A percentile compares a stretch with the other conserved stretches of the same genome.
These are phyloP conservation scores for Nemania diffusa DNA, from an alignment of 2,329 filamentous ascomycete genomes.

Conservation along the genomic window DNA sequence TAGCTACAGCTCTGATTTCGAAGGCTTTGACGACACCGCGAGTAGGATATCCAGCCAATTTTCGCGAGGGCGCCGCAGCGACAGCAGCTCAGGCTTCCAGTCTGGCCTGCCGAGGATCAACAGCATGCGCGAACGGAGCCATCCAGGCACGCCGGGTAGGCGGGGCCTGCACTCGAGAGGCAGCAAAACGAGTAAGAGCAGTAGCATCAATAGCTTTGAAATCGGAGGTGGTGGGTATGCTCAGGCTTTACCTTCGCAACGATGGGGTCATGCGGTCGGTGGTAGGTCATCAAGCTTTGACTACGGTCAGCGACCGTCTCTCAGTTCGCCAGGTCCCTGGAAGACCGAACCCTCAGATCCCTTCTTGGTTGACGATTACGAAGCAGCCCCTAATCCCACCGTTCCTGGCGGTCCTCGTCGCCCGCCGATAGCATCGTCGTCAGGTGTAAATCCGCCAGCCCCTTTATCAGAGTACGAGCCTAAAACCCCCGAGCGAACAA, in stretches of 20 bases:
- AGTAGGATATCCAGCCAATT: slow-evolving; percentile 63
- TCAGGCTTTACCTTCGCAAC: slow-evolving; percentile 67
- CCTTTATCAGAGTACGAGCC: slow-evolving; percentile 55
- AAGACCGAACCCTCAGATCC: slow-evolving; percentile 61
- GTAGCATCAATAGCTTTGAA: slow-evolving; percentile 67
- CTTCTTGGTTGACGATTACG: slow-evolving; percentile 69
- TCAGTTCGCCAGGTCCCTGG: slow-evolving; percentile 51
- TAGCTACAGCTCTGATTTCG: slow-evolving; percentile 71
- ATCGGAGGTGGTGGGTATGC: slow-evolving; percentile 72
- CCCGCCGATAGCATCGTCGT: slow-evolving; percentile 48
- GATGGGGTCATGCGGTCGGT: slow-evolving; percentile 64
- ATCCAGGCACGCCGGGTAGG: slow-evolving; percentile 52
- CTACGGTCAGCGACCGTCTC: slow-evolving; percentile 62
- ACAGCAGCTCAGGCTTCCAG: slow-evolving; percentile 80
- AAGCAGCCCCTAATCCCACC: slow-evolving; percentile 87
- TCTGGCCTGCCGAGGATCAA: slow-evolving; percentile 69
- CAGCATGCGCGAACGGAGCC: slow-evolving; percentile 65
- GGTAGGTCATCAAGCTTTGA: slow-evolving; percentile 80
- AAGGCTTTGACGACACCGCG: slow-evolving; percentile 62
- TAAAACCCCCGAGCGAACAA: slow-evolving; percentile 53
- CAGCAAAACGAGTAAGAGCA: slow-evolving; percentile 77
- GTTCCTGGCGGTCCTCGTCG: slow-evolving; percentile 81
- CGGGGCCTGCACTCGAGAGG: slow-evolving; percentile 64
- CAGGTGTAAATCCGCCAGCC: slow-evolving; percentile 51
- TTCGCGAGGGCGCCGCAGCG: slow-evolving; percentile 75